Evolutionary conservation across 2,329 filamentous ascomycete species (phyloP), one percentile per base, ranked within the genome.

Genomic region (Rosellinia necatrix): DNA sequence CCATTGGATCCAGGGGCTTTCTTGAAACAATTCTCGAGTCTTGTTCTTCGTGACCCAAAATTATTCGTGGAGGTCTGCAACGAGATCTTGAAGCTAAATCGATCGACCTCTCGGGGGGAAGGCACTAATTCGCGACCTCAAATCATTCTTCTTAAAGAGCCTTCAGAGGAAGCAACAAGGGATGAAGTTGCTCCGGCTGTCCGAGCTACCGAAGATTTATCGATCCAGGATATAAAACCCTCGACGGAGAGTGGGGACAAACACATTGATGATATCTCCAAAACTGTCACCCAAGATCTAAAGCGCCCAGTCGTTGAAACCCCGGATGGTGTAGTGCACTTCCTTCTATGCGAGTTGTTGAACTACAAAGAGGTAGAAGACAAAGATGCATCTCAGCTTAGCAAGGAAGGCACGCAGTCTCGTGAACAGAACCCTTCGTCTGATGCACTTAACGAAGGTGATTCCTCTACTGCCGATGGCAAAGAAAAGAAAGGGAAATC

Each of bases 301-400:
- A 97, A 96, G 74, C 80, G 90, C 7, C 93, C 94, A 1, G 81
- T 92, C 10, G 86, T 97, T 5, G 92, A 97, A 71, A 92, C 94
- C 60, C 91, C 93, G 0, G 94, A 97, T 72, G 94, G 94, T 3
- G 91, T 99, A 3, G 88, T 99, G 55, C 91, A 97, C 68, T 99
- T 96, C 73, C 80, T 99, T 19, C 85, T 99, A 4, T 96, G 90
- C 56, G 94, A 99, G 71, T 78, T 99, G 41, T 80, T 97, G 53
- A 92, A 91, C 47, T 97, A 96, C 74, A 89, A 89, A 66, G 92
- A 96, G 69, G 91, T 96, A 4, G 91, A 96, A 32, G 93, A 97
- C 68, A 92, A 89, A 67, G 88, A 92, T 56, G 72, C 81, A 10
- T 57, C 76, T 10, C 66, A 68, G 48, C 64, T 70, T 42, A 64